These are phyloP conservation scores for Gilbertella persicaria DNA, from an alignment of 371 early-diverging fungal species.

Conservation along the genomic window DNA sequence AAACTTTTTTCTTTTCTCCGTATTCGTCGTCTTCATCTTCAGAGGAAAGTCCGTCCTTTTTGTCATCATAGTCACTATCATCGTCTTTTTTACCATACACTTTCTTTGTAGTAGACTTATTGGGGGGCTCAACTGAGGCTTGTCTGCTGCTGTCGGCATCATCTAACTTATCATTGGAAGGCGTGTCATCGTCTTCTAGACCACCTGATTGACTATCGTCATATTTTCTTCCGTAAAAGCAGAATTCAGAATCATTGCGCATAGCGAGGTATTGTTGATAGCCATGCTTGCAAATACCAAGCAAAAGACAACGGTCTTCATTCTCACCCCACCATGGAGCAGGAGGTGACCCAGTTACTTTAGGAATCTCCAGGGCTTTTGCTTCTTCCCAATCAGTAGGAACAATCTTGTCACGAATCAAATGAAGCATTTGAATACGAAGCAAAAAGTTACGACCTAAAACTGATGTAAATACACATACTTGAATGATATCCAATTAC, in stretches of 20 bases:
- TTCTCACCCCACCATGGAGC: conserved; percentile 76
- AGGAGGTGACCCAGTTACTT: conserved; percentile 58
- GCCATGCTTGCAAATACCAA: conserved; percentile 81
- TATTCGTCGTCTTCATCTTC: conserved; percentile 38
- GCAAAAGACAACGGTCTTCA: conserved; percentile 74
- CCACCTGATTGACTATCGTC: conserved; percentile 44
- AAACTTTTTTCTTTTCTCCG: conserved; percentile 17
- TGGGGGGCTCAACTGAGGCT: conserved; percentile 7
- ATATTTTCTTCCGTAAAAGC: conserved; percentile 55
- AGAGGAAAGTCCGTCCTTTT: conserved; percentile 4
- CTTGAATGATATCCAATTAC: not conserved
- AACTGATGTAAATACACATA: not conserved
- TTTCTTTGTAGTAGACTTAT: conserved; percentile 2
- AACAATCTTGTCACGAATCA: conserved; percentile 67
- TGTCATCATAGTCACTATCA: conserved; percentile 22
- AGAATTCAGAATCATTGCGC: conserved; percentile 68
- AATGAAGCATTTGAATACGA: conserved; percentile 73
- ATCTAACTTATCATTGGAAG: conserved; percentile 21
- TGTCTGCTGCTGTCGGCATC: conserved; percentile 22
- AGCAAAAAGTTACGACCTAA: conserved; percentile 63
- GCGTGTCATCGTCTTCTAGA: conserved; percentile 37
- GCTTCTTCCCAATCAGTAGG: conserved; percentile 58
- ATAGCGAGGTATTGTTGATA: conserved; percentile 70
- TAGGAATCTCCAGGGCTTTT: conserved; percentile 59
- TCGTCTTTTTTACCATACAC: conserved; percentile 9